Evolutionary conservation across 2,329 filamentous ascomycete species (phyloP).

Genomic region (Paraconiothyrium sp.): DNA sequence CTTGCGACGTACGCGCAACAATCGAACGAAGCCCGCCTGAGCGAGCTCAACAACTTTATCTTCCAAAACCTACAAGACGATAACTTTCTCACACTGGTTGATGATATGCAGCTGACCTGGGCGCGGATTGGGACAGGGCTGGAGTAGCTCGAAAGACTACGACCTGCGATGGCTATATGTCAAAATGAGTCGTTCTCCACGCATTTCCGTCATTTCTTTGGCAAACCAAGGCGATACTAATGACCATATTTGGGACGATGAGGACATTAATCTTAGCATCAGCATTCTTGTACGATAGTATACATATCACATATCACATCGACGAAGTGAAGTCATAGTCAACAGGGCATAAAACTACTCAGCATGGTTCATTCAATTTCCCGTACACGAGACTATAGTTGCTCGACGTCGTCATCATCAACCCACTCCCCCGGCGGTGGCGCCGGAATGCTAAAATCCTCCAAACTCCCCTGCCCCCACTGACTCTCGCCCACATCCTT

Average conservation of each 20-base stretch:
- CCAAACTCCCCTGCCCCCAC: conserved; percentile 31
- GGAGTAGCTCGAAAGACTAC: conserved; percentile 1
- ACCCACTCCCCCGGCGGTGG: conserved; percentile 32
- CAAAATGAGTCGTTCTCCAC: not conserved
- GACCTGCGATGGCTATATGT: not conserved
- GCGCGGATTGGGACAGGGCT: conserved; percentile 35
- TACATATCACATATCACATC: not conserved
- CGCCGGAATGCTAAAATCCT: conserved; percentile 46
- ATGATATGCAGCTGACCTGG: conserved; percentile 62
- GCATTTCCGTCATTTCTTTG: not conserved
- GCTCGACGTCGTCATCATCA: conserved; percentile 17
- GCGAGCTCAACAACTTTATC: conserved; percentile 61
- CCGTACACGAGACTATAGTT: not conserved
- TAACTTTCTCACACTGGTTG: conserved; percentile 60
- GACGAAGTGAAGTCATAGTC: not conserved
- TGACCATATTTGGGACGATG: not conserved
- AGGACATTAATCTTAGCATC: not conserved
- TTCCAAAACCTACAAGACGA: conserved; percentile 60
- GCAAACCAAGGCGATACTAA: not conserved
- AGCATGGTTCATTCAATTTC: not conserved
- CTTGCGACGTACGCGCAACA: conserved; percentile 50
- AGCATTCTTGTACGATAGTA: not conserved
- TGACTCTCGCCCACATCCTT: conserved; percentile 21
- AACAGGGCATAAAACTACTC: not conserved
- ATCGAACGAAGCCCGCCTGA: conserved; percentile 52